Evolutionary conservation across 208 protist genomes (phyloP).

Genomic region (Trypanosoma platydactyli): DNA sequence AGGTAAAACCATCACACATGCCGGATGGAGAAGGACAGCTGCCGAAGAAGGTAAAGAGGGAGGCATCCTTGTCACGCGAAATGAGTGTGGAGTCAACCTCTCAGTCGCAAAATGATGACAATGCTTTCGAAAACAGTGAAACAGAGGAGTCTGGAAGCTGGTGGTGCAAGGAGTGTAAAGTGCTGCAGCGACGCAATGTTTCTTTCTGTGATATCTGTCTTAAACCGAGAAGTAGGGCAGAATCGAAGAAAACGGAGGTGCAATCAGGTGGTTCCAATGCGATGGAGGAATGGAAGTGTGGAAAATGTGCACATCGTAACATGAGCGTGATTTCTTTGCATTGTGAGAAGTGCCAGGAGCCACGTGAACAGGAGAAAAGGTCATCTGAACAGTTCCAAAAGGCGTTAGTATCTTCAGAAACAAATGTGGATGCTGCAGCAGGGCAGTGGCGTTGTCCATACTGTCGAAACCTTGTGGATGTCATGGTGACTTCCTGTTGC

Average conservation of each 20-base stretch:
- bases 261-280: background rate
- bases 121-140: conserved; percentile 1
- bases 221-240: conserved; percentile 29
- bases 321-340: background rate
- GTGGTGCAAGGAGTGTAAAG: conserved; percentile 78
- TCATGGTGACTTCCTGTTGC: conserved; percentile 51
- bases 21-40: background rate
- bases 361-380: background rate
- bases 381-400: background rate
- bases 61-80: background rate
- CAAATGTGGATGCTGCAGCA: conserved; percentile 3
- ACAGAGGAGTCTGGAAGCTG: conserved; percentile 42
- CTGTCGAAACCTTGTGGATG: conserved; percentile 45
- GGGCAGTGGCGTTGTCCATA: conserved; percentile 83
- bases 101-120: background rate
- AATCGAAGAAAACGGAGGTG: conserved; percentile 1
- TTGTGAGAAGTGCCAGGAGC: conserved; percentile 12
- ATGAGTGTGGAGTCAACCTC: background rate
- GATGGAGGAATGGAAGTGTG: background rate
- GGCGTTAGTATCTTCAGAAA: too few relatives aligned
- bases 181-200: conserved; percentile 75
- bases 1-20: background rate
- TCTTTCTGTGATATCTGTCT: conserved; percentile 89
- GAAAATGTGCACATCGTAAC: conserved; percentile 1
- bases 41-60: too few relatives aligned